A percentile compares a stretch with the other conserved stretches of the same genome.
phyloP scores from a whole-genome alignment of 495 filamentous ascomycete species.

The Mycothermus thermophilus region DNA sequence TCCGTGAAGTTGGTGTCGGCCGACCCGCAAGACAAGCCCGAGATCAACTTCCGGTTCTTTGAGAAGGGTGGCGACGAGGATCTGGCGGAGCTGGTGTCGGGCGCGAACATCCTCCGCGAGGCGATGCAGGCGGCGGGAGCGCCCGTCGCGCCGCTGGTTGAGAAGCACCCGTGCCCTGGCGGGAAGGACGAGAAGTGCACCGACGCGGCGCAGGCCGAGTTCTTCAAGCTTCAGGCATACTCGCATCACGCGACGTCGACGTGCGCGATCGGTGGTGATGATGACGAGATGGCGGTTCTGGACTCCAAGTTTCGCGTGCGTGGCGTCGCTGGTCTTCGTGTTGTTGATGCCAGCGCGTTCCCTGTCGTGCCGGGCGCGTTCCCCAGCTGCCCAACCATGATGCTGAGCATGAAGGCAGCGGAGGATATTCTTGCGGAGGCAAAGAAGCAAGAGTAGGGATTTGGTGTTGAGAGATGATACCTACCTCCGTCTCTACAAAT shows the following conservation, averaged over 20 bases:
- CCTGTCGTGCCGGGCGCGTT: slow-evolving; percentile 45
- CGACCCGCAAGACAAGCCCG: slow-evolving; percentile 40
- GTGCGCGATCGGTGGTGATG: slow-evolving; percentile 34
- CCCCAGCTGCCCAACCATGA: slow-evolving; percentile 45
- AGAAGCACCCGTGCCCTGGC: slow-evolving; percentile 28
- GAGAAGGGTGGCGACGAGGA: slow-evolving; percentile 25
- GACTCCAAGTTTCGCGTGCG: slow-evolving; percentile 38
- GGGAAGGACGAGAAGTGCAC: slow-evolving; percentile 17
- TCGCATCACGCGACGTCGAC: slow-evolving; percentile 38
- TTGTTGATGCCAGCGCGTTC: slow-evolving; percentile 43
- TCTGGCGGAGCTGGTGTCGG: slow-evolving; percentile 37
- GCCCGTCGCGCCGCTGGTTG: slow-evolving; percentile 24
- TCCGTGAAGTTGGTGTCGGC: slow-evolving; percentile 34
- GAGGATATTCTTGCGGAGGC: slow-evolving; percentile 47
- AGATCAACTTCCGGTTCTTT: slow-evolving; percentile 46
- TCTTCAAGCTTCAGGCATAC: slow-evolving; percentile 35
- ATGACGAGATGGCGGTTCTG: slow-evolving; percentile 35
- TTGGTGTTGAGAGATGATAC: no score
- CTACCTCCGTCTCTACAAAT: no score
- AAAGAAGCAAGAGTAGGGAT: slow-evolving; percentile 4
- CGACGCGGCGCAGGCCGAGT: slow-evolving; percentile 26
- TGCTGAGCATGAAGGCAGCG: slow-evolving; percentile 49
- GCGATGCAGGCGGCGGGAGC: slow-evolving; percentile 21
- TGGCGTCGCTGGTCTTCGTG: slow-evolving; percentile 33
- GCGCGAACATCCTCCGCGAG: slow-evolving; percentile 33